phyloP scores from a whole-genome alignment of 2,329 filamentous ascomycete species.

The Daldinia sp. region DNA sequence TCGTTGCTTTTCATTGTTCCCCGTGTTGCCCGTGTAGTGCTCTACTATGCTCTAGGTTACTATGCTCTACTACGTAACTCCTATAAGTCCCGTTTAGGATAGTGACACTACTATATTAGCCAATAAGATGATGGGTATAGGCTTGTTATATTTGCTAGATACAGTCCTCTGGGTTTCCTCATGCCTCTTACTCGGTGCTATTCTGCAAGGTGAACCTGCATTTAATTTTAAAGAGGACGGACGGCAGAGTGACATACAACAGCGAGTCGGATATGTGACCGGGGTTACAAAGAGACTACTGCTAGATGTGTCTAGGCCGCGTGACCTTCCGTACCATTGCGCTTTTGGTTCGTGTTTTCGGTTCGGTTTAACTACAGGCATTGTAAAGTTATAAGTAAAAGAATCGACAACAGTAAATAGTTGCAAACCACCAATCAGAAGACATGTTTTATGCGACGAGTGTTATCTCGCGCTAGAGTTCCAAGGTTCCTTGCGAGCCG shows the following conservation, averaged over 20 bases:
- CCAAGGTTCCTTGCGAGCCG: constrained; percentile 20
- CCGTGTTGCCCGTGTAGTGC: too few species aligned
- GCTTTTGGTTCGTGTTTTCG: constrained; percentile 1
- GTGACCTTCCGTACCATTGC: constrained; percentile 40
- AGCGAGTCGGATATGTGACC: constrained; percentile 7
- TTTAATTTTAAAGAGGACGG: constrained; percentile 18
- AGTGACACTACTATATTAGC: constrained; percentile 4
- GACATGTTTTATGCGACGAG: constrained; percentile 10
- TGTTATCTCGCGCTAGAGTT: constrained; percentile 32
- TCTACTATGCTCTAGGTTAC: too few species aligned
- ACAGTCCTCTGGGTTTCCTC: constrained; percentile 7
- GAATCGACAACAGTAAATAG: constrained; percentile 37
- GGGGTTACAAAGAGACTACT: constrained; percentile 24
- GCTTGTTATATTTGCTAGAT: constrained; percentile 12
- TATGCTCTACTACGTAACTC: not conserved
- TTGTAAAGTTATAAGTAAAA: constrained; percentile 34
- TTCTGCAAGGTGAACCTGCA: constrained; percentile 39
- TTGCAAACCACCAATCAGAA: constrained; percentile 27
- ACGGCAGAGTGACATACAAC: constrained; percentile 34
- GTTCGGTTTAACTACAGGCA: constrained; percentile 2
- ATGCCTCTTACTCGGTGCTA: constrained; percentile 35
- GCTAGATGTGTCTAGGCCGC: constrained; percentile 34
- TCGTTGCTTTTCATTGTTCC: constrained; percentile 1
- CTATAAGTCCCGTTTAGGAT: constrained; percentile 5
- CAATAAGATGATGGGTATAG: constrained; percentile 19